Conservation (phyloP, 441 rosid species). For the Macaranga tanarius region DNA sequence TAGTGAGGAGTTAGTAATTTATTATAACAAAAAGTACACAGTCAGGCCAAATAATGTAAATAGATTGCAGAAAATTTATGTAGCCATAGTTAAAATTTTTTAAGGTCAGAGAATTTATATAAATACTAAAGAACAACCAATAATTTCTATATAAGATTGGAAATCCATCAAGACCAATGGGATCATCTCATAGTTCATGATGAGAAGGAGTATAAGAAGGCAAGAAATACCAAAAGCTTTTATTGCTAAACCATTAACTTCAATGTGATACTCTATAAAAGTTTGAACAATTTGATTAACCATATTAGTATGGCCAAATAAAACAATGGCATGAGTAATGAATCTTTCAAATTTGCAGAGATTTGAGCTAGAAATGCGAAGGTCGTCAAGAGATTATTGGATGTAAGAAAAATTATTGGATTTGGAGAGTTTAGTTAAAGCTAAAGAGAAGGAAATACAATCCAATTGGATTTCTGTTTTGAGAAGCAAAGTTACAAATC, state of each 20-base stretch:
- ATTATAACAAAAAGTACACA: no score
- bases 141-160: not conserved
- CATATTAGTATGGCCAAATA: slow-evolving; percentile 80
- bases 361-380: slow-evolving; percentile 50
- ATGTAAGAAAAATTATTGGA: slow-evolving; percentile 49
- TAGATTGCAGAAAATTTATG: not conserved
- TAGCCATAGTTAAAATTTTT: not conserved
- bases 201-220: no score
- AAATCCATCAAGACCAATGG: not conserved
- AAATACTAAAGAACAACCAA: not conserved
- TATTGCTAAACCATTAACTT: slow-evolving; percentile 33
- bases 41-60: not conserved
- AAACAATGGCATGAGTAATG: slow-evolving; percentile 56
- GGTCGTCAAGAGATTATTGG: slow-evolving; percentile 52
- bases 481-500: slow-evolving; percentile 72
- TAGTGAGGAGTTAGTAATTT: no score
- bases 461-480: slow-evolving; percentile 50
- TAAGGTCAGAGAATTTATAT: not conserved
- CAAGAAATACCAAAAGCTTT: no score
- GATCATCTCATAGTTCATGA: not conserved
- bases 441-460: slow-evolving; percentile 64
- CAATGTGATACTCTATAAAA: slow-evolving; percentile 48
- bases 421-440: slow-evolving; percentile 50
- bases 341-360: slow-evolving; percentile 51
- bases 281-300: slow-evolving; percentile 49